Evolutionary conservation across 805 yeast genomes (phyloP), one percentile per base, ranked within the genome.

Genomic region (Kodamaea leandrae): DNA sequence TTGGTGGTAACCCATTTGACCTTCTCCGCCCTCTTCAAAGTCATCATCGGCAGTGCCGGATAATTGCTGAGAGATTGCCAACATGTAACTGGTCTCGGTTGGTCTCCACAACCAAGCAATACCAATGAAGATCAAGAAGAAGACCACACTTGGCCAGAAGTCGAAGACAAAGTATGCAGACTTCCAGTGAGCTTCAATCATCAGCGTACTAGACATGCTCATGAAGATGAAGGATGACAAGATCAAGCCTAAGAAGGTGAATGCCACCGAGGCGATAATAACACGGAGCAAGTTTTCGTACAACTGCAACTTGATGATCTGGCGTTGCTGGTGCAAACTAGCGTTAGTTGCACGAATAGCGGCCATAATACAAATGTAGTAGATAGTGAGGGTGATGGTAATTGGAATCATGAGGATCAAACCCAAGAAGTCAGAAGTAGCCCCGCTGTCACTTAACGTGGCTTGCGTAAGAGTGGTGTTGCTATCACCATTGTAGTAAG

Each of bases 61-160:
- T 33, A 93, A 71, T 66, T 93, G 98, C 39, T 88, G 87, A 2
- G 96, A 86, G 47, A 90, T 90, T 9, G 97, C 98, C 57, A 93
- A 77, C 78, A 95, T 83, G 55, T 90, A 86, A 43, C 96, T 89
- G 29, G 96, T 88, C 52, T 85, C 93, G 0, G 97, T 91, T 40
- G 99, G 99, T 63, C 99, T 83, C 99, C 99, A 93, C 48, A 93
- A 77, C 69, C 89, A 79, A 4, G 96, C 86, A 48, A 93, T 74
- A 7, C 89, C 78, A 53, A 83, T 76, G 60, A 93, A 90, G 27
- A 90, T 90, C 36, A 82, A 64, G 57, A 86, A 87, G 66, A 88
- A 93, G 10, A 89, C 83, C 36, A 88, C 75, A 36, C 95, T 82
- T 28, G 96, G 96, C 96, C 98, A 90, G 68, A 95, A 95, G 53